These are phyloP conservation scores for Artemisia tridentata DNA, from an alignment of 129 eudicot genomes.

Conservation along the genomic window DNA sequence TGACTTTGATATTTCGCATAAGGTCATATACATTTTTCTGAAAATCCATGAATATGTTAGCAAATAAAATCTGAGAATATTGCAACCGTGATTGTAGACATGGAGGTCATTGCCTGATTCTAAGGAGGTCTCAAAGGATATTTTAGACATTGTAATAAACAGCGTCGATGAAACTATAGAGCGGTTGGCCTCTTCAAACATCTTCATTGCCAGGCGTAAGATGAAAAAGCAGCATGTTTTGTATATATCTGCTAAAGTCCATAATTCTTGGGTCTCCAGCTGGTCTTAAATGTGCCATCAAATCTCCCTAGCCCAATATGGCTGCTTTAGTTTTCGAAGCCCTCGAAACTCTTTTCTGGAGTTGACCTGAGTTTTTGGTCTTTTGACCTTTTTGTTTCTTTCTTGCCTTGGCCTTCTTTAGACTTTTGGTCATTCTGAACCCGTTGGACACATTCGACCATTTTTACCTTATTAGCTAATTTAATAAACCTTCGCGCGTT, in stretches of 20 bases:
- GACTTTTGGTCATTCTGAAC: no score
- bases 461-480: no score
- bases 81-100: not conserved
- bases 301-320: not conserved
- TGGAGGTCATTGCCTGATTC: slow-evolving; percentile 7
- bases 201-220: slow-evolving; percentile 3
- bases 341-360: not conserved
- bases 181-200: slow-evolving; percentile 7
- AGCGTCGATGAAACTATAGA: slow-evolving; percentile 3
- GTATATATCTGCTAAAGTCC: slow-evolving; percentile 12
- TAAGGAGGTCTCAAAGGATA: slow-evolving; percentile 7
- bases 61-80: not conserved
- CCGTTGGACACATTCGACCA: no score
- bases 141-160: slow-evolving; percentile 1
- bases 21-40: no score
- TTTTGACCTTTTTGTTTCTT: not conserved
- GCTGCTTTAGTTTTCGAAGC: slow-evolving; percentile 1
- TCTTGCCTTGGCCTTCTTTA: not conserved
- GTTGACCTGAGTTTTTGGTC: slow-evolving; percentile 12
- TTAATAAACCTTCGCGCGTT: no score
- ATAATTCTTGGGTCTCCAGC: not conserved
- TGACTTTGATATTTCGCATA: no score
- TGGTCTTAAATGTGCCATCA: slow-evolving; percentile 7
- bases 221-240: not conserved
- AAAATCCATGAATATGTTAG: no score